phyloP scores from a whole-genome alignment of 2,329 filamentous ascomycete genomes.

The Epichloe elymi region DNA sequence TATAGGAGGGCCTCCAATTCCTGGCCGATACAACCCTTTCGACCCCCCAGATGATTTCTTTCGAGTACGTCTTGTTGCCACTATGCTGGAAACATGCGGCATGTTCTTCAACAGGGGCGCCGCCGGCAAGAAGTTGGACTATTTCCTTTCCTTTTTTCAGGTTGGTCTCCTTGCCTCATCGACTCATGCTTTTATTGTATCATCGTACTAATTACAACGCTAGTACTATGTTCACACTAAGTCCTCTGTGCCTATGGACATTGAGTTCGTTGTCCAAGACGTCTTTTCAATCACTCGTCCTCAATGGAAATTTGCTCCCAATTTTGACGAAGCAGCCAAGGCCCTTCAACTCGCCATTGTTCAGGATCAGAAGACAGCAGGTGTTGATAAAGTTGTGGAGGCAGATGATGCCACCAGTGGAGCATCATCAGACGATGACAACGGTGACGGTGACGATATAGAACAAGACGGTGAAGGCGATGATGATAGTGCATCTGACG shows the following conservation, averaged over 20 bases:
- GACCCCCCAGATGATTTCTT: constrained; percentile 96
- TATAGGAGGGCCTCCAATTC: constrained; percentile 62
- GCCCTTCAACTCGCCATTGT: constrained; percentile 79
- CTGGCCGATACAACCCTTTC: constrained; percentile 61
- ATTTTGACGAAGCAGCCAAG: constrained; percentile 68
- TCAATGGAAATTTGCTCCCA: constrained; percentile 79
- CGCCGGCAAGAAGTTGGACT: constrained; percentile 93
- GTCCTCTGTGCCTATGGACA: constrained; percentile 82
- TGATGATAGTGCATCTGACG: constrained; percentile 45
- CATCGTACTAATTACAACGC: background rate
- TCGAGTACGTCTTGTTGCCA: constrained; percentile 80
- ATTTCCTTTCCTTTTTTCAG: constrained; percentile 93
- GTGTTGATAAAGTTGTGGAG: constrained; percentile 55
- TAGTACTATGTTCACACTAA: constrained; percentile 91
- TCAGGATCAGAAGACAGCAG: constrained; percentile 74
- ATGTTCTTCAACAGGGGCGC: constrained; percentile 94
- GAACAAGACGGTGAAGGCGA: constrained; percentile 47
- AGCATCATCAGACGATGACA: constrained; percentile 64
- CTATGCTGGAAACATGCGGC: constrained; percentile 85
- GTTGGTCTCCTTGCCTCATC: constrained; percentile 22
- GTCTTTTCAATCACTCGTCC: constrained; percentile 74
- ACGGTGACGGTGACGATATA: constrained; percentile 52
- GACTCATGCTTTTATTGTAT: background rate
- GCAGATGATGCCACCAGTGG: constrained; percentile 60
- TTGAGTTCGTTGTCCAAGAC: constrained; percentile 93